Evolutionary conservation across 2,329 filamentous ascomycete species (phyloP), one percentile per base, ranked within the genome.

Genomic region (Mycocentrospora acerina): DNA sequence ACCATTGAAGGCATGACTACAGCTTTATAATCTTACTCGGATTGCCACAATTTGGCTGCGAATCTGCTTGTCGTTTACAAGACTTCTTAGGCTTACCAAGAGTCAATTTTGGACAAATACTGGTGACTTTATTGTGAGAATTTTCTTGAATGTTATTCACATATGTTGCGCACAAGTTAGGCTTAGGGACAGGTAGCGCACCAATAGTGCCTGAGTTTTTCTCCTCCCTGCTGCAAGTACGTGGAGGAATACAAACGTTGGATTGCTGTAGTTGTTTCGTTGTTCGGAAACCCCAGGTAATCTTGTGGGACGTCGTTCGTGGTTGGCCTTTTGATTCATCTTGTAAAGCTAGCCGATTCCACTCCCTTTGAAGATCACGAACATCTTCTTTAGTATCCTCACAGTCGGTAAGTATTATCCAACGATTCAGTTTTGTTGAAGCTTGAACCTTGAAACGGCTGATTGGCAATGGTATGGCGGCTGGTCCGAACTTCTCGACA

Each of bases 401-500:
- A 16, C 41, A 28, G 17, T 54, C 44, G 14, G 53, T 53, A 10
- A 41, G 32, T 5, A 61, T 45, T 4, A 55, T 24, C 52, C 50
- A 61, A 11, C 47, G 46, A 10, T 36, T 27, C 10, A 41, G 35
- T 15, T 44, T 35, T 1, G 33, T 24, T 4, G 51, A 53, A 15
- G 39, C 35, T 14, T 53, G 44, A 2, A 57, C 45, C 25, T 60
- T 65, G 29, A 66, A 57, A 13, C 50, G 50, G 22, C 48, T 32
- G 3, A 32, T 40, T n/a, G 64, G 57, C 6, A 32, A 42, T 9
- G 44, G 31, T 24, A 62, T 46, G 3, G 47, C 53, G 8, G 37
- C 35, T 19, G 56, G 57, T 1, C 63, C 57, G 5, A 44, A 8
- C 31, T 55, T 26, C 13, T 36, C 43, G 12, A 66, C 41, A 6